Percentiles rank a stretch among this genome's conserved stretches.
These are phyloP conservation scores for Mycena latifolia DNA, from an alignment of 768 basidiomycete species.

Conservation along the genomic window DNA sequence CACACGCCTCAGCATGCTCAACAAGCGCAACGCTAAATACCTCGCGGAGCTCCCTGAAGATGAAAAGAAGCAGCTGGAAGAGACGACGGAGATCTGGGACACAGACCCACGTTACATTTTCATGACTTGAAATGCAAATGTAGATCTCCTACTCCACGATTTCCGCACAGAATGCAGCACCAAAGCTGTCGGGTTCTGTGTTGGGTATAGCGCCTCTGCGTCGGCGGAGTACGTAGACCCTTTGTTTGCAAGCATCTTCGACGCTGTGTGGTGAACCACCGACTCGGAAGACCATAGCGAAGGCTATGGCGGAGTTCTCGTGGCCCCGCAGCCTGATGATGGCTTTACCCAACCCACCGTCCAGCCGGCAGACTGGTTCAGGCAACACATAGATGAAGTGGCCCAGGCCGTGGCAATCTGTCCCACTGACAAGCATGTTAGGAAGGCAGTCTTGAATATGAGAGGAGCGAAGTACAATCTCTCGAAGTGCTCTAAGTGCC, in stretches of 20 bases:
- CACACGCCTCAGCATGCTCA: slow-evolving; percentile 56
- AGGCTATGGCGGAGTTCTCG: not conserved
- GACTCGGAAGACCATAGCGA: not conserved
- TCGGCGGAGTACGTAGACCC: not conserved
- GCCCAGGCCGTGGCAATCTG: not conserved
- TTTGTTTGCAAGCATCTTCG: not conserved
- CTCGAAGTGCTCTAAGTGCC: not conserved
- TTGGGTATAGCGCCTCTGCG: not conserved
- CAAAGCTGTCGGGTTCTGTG: not conserved
- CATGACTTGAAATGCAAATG: slow-evolving; percentile 63
- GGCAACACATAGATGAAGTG: not conserved
- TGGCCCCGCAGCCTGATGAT: too few relatives aligned
- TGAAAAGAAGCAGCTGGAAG: slow-evolving; percentile 43
- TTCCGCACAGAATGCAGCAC: not conserved
- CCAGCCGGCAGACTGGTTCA: not conserved
- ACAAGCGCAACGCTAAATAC: slow-evolving; percentile 52
- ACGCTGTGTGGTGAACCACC: not conserved
- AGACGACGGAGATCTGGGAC: slow-evolving; percentile 58
- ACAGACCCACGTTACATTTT: slow-evolving; percentile 66
- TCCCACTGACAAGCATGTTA: not conserved
- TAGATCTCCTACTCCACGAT: not conserved
- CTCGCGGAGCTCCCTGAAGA: slow-evolving; percentile 45
- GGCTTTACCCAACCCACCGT: not conserved
- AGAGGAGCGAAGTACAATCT: not conserved
- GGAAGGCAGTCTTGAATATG: not conserved